Conservation (phyloP, 2,329 filamentous ascomycete genomes). For the Nigrospora sphaerica region DNA sequence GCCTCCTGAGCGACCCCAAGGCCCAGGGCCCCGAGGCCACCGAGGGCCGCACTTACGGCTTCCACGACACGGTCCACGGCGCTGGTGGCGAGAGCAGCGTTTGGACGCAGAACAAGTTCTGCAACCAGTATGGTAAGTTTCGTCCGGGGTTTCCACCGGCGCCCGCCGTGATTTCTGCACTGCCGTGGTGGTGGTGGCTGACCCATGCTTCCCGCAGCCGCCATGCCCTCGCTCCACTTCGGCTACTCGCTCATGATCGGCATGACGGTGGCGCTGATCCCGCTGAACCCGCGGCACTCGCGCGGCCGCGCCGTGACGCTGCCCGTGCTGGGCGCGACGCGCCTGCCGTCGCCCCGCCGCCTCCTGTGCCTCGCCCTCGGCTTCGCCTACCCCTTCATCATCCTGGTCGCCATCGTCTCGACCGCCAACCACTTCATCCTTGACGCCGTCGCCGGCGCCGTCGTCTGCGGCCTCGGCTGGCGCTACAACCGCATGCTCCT, state of each 20-base stretch:
- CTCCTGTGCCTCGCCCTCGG: constrained; percentile 37
- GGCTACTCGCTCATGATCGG: constrained; percentile 70
- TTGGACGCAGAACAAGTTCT: constrained; percentile 65
- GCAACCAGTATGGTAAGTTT: constrained; percentile 62
- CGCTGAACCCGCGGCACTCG: constrained; percentile 47
- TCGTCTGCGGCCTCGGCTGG: constrained; percentile 61
- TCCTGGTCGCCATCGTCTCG: constrained; percentile 61
- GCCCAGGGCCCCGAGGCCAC: constrained; percentile 48
- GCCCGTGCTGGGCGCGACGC: not conserved
- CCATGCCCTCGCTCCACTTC: constrained; percentile 71
- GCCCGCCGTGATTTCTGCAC: not conserved
- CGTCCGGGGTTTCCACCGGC: not conserved
- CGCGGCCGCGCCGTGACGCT: constrained; percentile 31
- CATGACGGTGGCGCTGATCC: constrained; percentile 60
- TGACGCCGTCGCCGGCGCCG: constrained; percentile 61
- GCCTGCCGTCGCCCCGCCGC: constrained; percentile 26
- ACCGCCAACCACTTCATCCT: constrained; percentile 70
- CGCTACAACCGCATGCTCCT: constrained; percentile 44
- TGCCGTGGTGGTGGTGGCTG: not conserved
- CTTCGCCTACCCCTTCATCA: constrained; percentile 56
- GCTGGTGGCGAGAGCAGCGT: constrained; percentile 55
- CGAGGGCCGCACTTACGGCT: constrained; percentile 53
- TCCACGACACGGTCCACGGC: constrained; percentile 54
- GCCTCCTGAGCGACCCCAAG: constrained; percentile 47
- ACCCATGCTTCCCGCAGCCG: constrained; percentile 35